phyloP scores from a whole-genome alignment of 805 yeast genomes.

The Tetrapisispora arboricola region DNA sequence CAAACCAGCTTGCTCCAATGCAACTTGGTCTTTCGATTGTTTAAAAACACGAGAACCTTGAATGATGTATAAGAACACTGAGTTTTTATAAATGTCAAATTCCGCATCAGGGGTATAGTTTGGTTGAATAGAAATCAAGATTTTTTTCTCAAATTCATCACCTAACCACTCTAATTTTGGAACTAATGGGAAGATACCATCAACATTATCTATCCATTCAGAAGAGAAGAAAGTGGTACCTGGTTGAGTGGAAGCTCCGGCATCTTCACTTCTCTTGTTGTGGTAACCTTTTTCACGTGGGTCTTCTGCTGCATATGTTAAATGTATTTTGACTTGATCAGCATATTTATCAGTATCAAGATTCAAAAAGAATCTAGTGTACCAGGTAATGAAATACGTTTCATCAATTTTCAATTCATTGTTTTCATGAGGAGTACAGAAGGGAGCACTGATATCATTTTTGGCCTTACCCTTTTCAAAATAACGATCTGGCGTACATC shows the following conservation, averaged over 20 bases:
- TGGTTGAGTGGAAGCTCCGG: conserved; percentile 1
- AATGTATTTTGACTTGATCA: conserved; percentile 54
- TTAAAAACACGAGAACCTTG: conserved; percentile 34
- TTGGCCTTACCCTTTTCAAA: conserved; percentile 53
- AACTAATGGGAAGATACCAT: conserved; percentile 57
- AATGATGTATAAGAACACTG: conserved; percentile 38
- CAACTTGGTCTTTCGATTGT: conserved; percentile 34
- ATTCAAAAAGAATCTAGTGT: conserved; percentile 45
- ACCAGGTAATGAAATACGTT: conserved; percentile 78
- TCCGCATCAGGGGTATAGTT: conserved; percentile 55
- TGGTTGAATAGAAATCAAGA: conserved; percentile 66
- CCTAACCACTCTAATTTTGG: conserved; percentile 56
- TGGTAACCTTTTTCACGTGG: conserved; percentile 46
- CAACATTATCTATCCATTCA: conserved; percentile 57
- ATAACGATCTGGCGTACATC: conserved; percentile 78
- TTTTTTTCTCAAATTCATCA: conserved; percentile 42
- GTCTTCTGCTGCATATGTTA: conserved; percentile 52
- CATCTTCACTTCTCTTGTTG: conserved; percentile 33
- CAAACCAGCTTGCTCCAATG: conserved; percentile 36
- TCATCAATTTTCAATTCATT: conserved; percentile 44
- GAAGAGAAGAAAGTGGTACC: conserved; percentile 46
- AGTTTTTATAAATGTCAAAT: conserved; percentile 43
- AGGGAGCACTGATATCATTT: conserved; percentile 55
- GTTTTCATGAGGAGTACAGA: conserved; percentile 70
- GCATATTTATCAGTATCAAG: conserved; percentile 34